Base-by-base conservation (phyloP, 495 filamentous ascomycete genomes). In the Neurospora sp. region DNA sequence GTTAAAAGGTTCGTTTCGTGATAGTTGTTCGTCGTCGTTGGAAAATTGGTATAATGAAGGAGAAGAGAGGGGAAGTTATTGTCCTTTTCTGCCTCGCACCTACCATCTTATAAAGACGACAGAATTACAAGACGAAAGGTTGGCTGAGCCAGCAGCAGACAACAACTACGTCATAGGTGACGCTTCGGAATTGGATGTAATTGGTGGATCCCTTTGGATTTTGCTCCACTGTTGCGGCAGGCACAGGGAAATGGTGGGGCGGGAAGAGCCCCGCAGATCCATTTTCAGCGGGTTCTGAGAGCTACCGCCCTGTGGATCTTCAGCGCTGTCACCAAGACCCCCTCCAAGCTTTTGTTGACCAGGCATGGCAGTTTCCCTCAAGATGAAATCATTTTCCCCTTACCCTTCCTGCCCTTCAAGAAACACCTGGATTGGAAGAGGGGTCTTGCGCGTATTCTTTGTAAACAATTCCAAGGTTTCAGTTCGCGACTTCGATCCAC, bases 111-210 rank as follows among this genome's bases (percentile, higher is more conserved):
- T 66, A 66, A 66, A 66, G 54, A 66, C 54, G 27, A 31, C 54
- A 59, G 48, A 31, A 59, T 59, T 27, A 59, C 48, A 27, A 27
- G 48, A 59, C 48, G 48, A 66, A 35, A 35, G 23, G 27, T 27
- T 27, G 48, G 48, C 20, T 1, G 54, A 66, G 54, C 27, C 48
- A 59, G 48, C 48, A 16, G 18, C 54, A 66, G 54, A 35, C n/a
- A 62, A 46, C 72, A 18, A 69, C 42, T 77, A 79, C 75, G 77
- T 78, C 76, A 77, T 76, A 76, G 46, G 76, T 79, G 77, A 79
- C 73, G 77, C 74, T 74, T 54, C 6, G 23, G 20, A 27, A 27
- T 14, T 59, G 48, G 1, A 27, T 27, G 1, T 59, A 27, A 59
- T 59, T 59, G 48, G 48, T 27, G 23, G 54, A 3, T 66, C 54